A percentile compares a stretch with the other conserved stretches of the same genome.
Conservation (phyloP, 805 yeast genomes). For the Lachancea sp. region DNA sequence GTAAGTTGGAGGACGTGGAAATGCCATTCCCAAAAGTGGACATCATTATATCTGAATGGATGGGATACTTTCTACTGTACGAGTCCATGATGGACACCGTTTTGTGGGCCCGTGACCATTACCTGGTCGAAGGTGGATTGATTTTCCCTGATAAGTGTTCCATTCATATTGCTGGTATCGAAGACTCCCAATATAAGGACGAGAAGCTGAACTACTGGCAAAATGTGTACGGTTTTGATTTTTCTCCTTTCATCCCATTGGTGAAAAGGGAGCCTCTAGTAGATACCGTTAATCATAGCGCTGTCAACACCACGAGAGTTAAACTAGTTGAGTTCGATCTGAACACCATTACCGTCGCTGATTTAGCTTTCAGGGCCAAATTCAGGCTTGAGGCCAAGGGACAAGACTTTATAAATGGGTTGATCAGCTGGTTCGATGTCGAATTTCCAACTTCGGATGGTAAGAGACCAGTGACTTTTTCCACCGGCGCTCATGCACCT, state of each 20-base stretch:
- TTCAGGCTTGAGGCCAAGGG: constrained; percentile 69
- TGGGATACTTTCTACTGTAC: constrained; percentile 94
- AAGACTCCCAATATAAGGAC: constrained; percentile 85
- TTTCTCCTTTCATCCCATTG: constrained; percentile 77
- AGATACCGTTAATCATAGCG: constrained; percentile 79
- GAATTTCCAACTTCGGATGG: constrained; percentile 60
- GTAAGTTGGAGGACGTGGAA: constrained; percentile 87
- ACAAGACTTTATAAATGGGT: constrained; percentile 79
- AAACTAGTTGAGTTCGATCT: constrained; percentile 78
- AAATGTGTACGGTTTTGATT: constrained; percentile 95
- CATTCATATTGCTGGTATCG: constrained; percentile 85
- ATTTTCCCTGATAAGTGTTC: constrained; percentile 92
- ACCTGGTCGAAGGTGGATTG: constrained; percentile 70
- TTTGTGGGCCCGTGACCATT: constrained; percentile 86
- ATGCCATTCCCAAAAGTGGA: constrained; percentile 87
- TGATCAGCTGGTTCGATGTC: constrained; percentile 92
- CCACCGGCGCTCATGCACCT: constrained; percentile 90
- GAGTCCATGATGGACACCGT: constrained; percentile 99
- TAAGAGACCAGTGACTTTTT: constrained; percentile 60
- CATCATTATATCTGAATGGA: constrained; percentile 96
- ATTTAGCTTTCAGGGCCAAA: constrained; percentile 66
- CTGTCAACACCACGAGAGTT: constrained; percentile 67
- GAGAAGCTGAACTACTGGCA: constrained; percentile 94
- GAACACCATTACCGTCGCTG: constrained; percentile 79
- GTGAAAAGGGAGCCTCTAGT: constrained; percentile 94